A percentile compares a stretch with the other conserved stretches of the same genome.
phyloP scores from a whole-genome alignment of 345 rosid genomes.

The Eucalyptus melliodora region DNA sequence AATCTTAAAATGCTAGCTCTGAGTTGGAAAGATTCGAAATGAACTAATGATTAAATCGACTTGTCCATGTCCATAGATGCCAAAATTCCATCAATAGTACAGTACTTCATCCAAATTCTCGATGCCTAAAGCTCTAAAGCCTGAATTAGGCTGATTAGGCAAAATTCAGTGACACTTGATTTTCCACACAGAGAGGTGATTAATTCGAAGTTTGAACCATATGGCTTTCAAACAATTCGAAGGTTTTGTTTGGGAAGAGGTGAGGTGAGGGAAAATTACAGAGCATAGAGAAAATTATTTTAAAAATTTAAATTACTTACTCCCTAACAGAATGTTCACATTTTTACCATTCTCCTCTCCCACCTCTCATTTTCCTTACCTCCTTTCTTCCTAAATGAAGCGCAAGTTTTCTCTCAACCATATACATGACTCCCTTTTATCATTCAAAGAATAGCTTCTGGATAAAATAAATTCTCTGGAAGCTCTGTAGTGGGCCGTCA shows the following conservation, averaged over 20 bases:
- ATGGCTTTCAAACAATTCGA: neutral
- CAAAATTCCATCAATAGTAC: neutral
- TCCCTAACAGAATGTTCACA: neutral
- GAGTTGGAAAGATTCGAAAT: neutral
- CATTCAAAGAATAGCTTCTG: neutral
- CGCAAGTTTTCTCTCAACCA: neutral
- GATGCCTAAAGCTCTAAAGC: neutral
- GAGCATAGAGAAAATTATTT: neutral
- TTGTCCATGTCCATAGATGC: neutral
- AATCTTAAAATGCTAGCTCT: neutral
- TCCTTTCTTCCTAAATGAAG: neutral
- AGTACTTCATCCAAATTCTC: neutral
- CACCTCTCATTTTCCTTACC: neutral
- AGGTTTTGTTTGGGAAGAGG: neutral
- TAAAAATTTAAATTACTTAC: neutral
- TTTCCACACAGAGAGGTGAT: neutral
- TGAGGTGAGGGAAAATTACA: neutral
- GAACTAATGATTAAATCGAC: neutral
- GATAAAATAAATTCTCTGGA: neutral
- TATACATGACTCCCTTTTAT: neutral
- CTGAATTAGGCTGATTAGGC: neutral
- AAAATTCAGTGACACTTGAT: neutral
- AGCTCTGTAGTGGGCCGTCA: neutral
- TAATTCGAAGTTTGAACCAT: neutral
- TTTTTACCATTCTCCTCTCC: neutral